Base-by-base conservation (phyloP, 75 land plant genomes). In the Sequoiadendron giganteum region DNA sequence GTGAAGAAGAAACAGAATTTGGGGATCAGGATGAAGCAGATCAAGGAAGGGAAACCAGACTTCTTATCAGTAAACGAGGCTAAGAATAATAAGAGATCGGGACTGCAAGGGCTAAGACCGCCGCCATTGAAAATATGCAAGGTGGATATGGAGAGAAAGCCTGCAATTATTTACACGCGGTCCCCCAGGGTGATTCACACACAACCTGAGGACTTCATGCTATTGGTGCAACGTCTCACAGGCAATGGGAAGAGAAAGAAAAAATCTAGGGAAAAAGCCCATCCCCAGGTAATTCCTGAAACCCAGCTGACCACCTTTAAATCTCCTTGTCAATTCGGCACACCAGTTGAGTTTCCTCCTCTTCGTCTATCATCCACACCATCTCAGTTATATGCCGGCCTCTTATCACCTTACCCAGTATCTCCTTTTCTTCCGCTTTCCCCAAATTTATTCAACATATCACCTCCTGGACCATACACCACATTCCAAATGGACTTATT, bases 91-190 rank as follows among this genome's bases (percentile, higher is more conserved):
- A 13, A 52, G 15, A 52, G 54, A 52, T 14, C 83, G 39, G 42
- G 42, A 80, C 42, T 80, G 5, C 83, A 80, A 40, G 83, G 83
- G 83, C 83, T 28, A 81, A 87, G 81, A 34, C 75, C 68, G 0
- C 82, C 86, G 10, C 87, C 88, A 65, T 86, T 88, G 56, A 90
- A 90, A 89, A 80, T 90, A 40, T 0, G 10, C 49, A 48, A 48
- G 10, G 10, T 48, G 49, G 49, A 7, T 48, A 48, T 48, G 49
- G 49, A 48, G 49, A 48, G 10, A 48, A 48, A 65, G 19, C 93
- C 93, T 25, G 82, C 90, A 3, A 92, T 92, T 86, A 92, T 92
- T 85, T 91, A 92, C 92, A 90, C 90, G 10, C 86, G 90, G 75
- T 90, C 93, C 16, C 93, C 93, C 21, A 84, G 90, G 90, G 78